Evolutionary conservation across 441 rosid species (phyloP).

Genomic region (Isatis lusitanica): DNA sequence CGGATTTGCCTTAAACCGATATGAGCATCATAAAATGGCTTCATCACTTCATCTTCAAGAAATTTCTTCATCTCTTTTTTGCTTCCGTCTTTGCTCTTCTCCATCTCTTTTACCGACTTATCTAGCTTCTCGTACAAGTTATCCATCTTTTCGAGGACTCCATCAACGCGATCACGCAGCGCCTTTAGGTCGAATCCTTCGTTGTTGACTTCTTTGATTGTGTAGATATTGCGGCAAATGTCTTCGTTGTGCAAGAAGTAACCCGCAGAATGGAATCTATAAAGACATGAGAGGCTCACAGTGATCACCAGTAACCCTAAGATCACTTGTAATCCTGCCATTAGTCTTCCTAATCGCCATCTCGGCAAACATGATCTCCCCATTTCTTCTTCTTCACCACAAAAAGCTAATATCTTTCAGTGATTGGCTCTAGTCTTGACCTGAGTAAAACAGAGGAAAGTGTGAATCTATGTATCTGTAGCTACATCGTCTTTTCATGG

Average conservation of each 20-base stretch:
- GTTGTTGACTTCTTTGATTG: constrained; percentile 36
- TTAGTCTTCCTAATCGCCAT: constrained; percentile 52
- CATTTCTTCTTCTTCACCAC: constrained; percentile 38
- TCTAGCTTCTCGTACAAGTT: constrained; percentile 65
- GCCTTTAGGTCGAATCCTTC: constrained; percentile 54
- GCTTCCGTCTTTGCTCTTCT: constrained; percentile 51
- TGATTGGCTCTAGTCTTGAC: constrained; percentile 19
- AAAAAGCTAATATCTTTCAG: neutral
- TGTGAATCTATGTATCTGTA: neutral
- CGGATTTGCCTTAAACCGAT: constrained; percentile 68
- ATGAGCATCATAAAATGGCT: constrained; percentile 62
- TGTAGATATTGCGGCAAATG: constrained; percentile 59
- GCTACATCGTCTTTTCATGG: neutral
- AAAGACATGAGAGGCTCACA: constrained; percentile 70
- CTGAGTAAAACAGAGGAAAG: constrained; percentile 14
- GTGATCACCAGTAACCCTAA: constrained; percentile 63
- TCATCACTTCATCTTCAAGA: constrained; percentile 70
- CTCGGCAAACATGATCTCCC: constrained; percentile 48
- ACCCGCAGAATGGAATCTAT: constrained; percentile 65
- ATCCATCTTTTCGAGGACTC: constrained; percentile 58
- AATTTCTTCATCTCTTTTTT: constrained; percentile 53
- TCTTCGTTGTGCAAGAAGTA: constrained; percentile 70
- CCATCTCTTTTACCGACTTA: constrained; percentile 55
- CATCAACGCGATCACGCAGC: constrained; percentile 49
- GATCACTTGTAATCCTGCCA: constrained; percentile 63